Evolutionary conservation across 75 land plant species (phyloP).

Genomic region (Cryptomeria japonica): DNA sequence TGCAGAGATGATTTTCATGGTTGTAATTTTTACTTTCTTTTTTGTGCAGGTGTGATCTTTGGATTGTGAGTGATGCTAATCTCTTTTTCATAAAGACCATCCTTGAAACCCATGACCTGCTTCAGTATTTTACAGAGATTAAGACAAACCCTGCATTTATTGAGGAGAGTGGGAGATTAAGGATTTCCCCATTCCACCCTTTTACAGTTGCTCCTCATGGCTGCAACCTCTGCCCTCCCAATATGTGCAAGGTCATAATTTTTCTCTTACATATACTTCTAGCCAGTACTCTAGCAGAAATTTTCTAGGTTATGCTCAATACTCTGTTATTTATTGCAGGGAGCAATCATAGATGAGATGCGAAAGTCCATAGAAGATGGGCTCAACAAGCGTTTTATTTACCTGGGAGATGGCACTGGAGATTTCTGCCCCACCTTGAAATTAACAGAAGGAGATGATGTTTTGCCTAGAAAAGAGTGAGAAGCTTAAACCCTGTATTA

Average conservation of each 20-base stretch:
- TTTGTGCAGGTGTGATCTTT: slow-evolving; percentile 76
- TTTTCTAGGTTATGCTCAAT: background rate
- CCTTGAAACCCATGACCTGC: slow-evolving; percentile 48
- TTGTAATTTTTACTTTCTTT: background rate
- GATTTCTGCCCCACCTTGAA: slow-evolving; percentile 78
- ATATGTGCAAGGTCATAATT: slow-evolving; percentile 80
- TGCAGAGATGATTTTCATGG: background rate
- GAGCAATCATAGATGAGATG: slow-evolving; percentile 30
- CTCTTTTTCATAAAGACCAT: slow-evolving; percentile 75
- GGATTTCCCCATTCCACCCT: slow-evolving; percentile 68
- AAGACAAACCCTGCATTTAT: slow-evolving; percentile 72
- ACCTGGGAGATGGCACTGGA: slow-evolving; percentile 81
- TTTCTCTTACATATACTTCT: background rate
- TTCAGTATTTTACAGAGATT: slow-evolving; percentile 66
- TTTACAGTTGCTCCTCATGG: slow-evolving; percentile 52
- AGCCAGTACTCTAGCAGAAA: background rate
- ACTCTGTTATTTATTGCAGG: slow-evolving; percentile 16
- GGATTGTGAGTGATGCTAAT: slow-evolving; percentile 88
- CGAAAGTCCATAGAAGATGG: slow-evolving; percentile 14
- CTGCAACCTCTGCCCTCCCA: slow-evolving; percentile 85
- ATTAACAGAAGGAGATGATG: slow-evolving; percentile 43
- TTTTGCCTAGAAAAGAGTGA: slow-evolving; percentile 61
- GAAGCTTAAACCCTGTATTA: background rate
- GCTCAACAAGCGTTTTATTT: slow-evolving; percentile 44
- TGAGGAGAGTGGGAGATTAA: slow-evolving; percentile 60